Evolutionary conservation across 2,329 filamentous ascomycete genomes (phyloP).

Genomic region (Mycosphaerelloides madeirae): DNA sequence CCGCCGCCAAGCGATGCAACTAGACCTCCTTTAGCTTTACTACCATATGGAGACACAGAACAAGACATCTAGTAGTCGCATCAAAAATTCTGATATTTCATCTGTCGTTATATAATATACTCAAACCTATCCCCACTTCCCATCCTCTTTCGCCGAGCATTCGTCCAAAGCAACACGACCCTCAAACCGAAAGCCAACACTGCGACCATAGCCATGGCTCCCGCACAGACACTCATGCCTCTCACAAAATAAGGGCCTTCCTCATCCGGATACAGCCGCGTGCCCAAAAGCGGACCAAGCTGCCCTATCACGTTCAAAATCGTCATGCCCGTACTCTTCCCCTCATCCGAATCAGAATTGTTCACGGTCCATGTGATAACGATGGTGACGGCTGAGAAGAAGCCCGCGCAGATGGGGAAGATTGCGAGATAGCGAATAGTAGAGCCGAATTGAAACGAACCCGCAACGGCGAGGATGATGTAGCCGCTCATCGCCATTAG

Average conservation of each 20-base stretch:
- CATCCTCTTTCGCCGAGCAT: slow-evolving; percentile 18
- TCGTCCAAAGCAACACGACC: slow-evolving; percentile 35
- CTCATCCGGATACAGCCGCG: slow-evolving; percentile 50
- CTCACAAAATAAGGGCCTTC: slow-evolving; percentile 47
- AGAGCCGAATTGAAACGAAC: slow-evolving; percentile 26
- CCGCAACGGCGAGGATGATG: slow-evolving; percentile 44
- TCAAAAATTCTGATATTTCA: too few species aligned
- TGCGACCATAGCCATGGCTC: slow-evolving; percentile 46
- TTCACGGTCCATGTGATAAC: slow-evolving; percentile 87
- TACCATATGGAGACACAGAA: too few species aligned
- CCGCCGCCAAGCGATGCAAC: too few species aligned
- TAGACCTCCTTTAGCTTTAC: too few species aligned
- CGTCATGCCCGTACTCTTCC: slow-evolving; percentile 71
- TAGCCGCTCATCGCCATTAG: slow-evolving; percentile 56
- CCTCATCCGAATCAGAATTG: slow-evolving; percentile 66
- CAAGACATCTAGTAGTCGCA: too few species aligned
- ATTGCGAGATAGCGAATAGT: slow-evolving; percentile 64
- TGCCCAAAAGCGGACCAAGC: slow-evolving; percentile 61
- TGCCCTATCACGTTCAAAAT: slow-evolving; percentile 79
- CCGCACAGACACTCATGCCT: slow-evolving; percentile 50
- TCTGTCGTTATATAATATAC: slow-evolving; percentile 10
- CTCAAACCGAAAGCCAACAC: slow-evolving; percentile 42
- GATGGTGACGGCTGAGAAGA: slow-evolving; percentile 78
- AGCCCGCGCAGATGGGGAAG: slow-evolving; percentile 73
- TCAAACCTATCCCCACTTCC: slow-evolving; percentile 8